Percentiles rank a stretch among this genome's conserved stretches.
Conservation (phyloP, 805 yeast genomes). For the Candida maesae region DNA sequence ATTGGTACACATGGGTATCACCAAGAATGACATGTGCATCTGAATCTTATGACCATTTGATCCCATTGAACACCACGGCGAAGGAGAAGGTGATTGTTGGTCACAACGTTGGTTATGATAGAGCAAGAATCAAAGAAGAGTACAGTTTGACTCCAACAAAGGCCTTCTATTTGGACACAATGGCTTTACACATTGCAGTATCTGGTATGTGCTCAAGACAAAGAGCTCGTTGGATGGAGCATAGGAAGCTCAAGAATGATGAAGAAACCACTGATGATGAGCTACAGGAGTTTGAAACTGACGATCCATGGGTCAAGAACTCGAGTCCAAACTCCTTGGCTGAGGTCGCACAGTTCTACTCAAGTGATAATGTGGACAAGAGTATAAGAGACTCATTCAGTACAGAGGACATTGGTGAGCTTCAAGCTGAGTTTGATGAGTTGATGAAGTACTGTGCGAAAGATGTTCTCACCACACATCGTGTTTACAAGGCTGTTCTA, state of each 20-base stretch:
- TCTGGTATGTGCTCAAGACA: constrained; percentile 94
- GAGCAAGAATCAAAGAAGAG: constrained; percentile 84
- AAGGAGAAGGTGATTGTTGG: constrained; percentile 69
- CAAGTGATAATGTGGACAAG: constrained; percentile 66
- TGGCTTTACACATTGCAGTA: constrained; percentile 87
- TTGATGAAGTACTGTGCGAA: constrained; percentile 78
- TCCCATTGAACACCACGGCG: constrained; percentile 60
- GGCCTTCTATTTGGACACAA: constrained; percentile 83
- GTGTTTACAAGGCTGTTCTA: constrained; percentile 61
- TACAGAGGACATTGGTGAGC: constrained; percentile 46
- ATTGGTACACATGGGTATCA: constrained; percentile 96
- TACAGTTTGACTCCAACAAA: constrained; percentile 63
- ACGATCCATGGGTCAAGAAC: constrained; percentile 81
- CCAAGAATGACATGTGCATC: constrained; percentile 68
- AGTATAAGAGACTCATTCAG: constrained; percentile 61
- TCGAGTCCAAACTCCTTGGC: constrained; percentile 78
- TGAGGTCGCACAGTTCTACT: constrained; percentile 76
- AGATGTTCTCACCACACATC: constrained; percentile 76
- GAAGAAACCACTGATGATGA: constrained; percentile 21
- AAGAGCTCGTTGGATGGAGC: constrained; percentile 70
- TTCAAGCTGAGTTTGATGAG: constrained; percentile 52
- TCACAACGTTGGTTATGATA: constrained; percentile 85
- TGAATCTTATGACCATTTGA: constrained; percentile 49
- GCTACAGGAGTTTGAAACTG: constrained; percentile 32
- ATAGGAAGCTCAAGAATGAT: constrained; percentile 34